phyloP scores from a whole-genome alignment of 345 rosid species.

The Corymbia maculata region DNA sequence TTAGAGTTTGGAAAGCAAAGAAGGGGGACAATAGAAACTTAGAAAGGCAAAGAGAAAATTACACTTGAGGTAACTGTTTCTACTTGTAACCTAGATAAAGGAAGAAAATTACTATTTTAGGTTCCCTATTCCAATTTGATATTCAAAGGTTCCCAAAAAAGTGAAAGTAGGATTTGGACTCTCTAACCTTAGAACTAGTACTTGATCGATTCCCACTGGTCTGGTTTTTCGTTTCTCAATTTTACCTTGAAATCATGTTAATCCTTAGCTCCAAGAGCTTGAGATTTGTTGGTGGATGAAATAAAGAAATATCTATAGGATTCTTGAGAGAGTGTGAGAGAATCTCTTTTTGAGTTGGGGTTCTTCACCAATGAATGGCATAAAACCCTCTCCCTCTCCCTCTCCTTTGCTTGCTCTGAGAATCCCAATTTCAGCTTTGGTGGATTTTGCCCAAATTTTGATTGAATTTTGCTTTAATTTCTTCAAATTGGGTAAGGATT shows the following conservation, averaged over 20 bases:
- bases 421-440: not conserved
- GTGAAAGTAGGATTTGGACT: no score
- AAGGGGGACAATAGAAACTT: not conserved
- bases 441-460: not conserved
- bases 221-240: rapidly evolving
- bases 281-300: no score
- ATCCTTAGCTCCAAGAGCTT: no score
- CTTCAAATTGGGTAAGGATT: not conserved
- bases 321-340: not conserved
- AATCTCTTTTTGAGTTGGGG: not conserved
- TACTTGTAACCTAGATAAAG: no score
- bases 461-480: not conserved
- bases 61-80: no score
- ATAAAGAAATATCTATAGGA: no score
- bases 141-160: no score
- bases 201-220: no score
- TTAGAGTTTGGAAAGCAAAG: not conserved
- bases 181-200: no score
- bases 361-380: not conserved
- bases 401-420: not conserved
- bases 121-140: no score
- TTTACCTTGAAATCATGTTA: no score
- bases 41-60: not conserved
- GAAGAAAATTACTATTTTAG: no score
- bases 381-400: not conserved